Percentiles rank a stretch among this genome's conserved stretches.
phyloP scores from a whole-genome alignment of 768 basidiomycete genomes.

The Boletus pseudopeckii region DNA sequence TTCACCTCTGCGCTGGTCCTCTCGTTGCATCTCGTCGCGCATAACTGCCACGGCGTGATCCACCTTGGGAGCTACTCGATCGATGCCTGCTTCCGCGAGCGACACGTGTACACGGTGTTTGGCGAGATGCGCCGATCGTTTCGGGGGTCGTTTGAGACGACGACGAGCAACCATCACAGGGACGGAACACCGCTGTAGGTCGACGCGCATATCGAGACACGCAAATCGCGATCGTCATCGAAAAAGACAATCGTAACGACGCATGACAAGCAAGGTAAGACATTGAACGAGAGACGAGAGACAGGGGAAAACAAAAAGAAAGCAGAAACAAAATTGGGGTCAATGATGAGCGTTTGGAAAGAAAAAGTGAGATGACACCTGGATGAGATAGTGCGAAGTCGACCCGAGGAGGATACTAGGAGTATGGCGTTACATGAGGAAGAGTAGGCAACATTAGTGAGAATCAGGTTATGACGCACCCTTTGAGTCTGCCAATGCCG shows the following conservation, averaged over 20 bases:
- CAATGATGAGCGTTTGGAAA: background rate
- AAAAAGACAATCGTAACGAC: background rate
- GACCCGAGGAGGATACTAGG: slow-evolving; percentile 86
- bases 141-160: slow-evolving; percentile 82
- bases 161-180: slow-evolving; percentile 97
- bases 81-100: slow-evolving; percentile 82
- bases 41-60: slow-evolving; percentile 81
- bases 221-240: background rate
- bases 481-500: slow-evolving; percentile 82
- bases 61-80: slow-evolving; percentile 81
- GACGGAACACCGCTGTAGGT: slow-evolving; percentile 77
- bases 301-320: background rate
- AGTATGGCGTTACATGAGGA: background rate
- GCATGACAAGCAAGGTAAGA: background rate
- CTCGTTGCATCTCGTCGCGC: slow-evolving; percentile 72
- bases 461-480: slow-evolving; percentile 45
- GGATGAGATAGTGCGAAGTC: slow-evolving; percentile 91
- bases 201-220: background rate
- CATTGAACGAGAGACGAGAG: background rate
- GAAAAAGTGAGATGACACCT: slow-evolving; percentile 40
- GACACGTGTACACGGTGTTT: slow-evolving; percentile 80
- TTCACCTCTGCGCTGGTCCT: slow-evolving; percentile 44
- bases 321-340: background rate
- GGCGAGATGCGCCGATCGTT: slow-evolving; percentile 74
- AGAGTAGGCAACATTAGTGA: background rate